These are phyloP conservation scores for Beverwykella pulmonaria DNA, from an alignment of 495 filamentous ascomycete genomes.

Conservation along the genomic window DNA sequence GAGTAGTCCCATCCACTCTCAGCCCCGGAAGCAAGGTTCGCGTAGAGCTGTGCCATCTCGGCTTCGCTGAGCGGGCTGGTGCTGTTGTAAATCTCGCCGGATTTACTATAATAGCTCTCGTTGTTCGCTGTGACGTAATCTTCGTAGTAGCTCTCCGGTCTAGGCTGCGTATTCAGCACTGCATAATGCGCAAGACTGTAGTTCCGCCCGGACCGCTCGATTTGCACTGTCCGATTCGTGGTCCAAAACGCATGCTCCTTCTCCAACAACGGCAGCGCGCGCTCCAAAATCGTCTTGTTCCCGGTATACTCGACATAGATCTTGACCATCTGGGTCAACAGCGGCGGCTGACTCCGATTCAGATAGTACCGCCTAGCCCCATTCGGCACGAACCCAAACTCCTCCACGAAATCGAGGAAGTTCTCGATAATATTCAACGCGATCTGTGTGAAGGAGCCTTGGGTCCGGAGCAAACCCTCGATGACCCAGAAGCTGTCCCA, in stretches of 20 bases:
- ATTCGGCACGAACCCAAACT: slow-evolving; percentile 42
- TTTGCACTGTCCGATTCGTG: slow-evolving; percentile 33
- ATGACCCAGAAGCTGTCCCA: slow-evolving; percentile 44
- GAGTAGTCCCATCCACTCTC: slow-evolving; percentile 41
- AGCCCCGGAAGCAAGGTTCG: slow-evolving; percentile 38
- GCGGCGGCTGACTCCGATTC: slow-evolving; percentile 40
- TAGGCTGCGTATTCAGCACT: slow-evolving; percentile 38
- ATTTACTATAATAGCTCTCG: slow-evolving; percentile 35
- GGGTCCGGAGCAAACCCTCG: slow-evolving; percentile 37
- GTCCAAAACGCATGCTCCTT: slow-evolving; percentile 38
- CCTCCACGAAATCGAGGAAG: slow-evolving; percentile 40
- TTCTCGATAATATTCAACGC: slow-evolving; percentile 42
- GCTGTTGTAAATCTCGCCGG: slow-evolving; percentile 33
- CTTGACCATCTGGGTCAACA: slow-evolving; percentile 39
- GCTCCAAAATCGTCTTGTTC: slow-evolving; percentile 36
- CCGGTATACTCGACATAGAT: slow-evolving; percentile 38
- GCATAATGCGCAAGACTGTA: slow-evolving; percentile 37
- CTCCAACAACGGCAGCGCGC: slow-evolving; percentile 36
- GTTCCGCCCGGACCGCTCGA: slow-evolving; percentile 17
- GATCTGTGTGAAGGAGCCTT: slow-evolving; percentile 42
- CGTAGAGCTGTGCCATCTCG: slow-evolving; percentile 33
- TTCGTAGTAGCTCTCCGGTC: slow-evolving; percentile 41
- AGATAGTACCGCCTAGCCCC: slow-evolving; percentile 39
- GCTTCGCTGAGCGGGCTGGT: slow-evolving; percentile 27
- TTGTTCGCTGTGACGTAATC: slow-evolving; percentile 41